A percentile compares a stretch with the other conserved stretches of the same genome.
phyloP scores from a whole-genome alignment of 1,284 basidiomycete species.

The Cerrena zonata region DNA sequence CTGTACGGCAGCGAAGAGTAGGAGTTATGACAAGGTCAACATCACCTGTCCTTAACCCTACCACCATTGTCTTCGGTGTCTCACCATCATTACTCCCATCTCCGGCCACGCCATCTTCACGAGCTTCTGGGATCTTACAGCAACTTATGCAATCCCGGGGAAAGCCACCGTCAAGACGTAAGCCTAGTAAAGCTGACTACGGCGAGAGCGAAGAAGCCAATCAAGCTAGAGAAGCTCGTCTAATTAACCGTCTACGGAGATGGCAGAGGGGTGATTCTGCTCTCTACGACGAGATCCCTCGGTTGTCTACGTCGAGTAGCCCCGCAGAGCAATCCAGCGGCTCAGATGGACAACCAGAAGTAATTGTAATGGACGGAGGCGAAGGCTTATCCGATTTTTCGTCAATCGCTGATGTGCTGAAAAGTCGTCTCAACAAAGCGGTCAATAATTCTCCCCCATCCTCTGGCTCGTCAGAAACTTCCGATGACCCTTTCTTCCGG shows the following conservation, averaged over 20 bases:
- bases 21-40: slow-evolving; percentile 51
- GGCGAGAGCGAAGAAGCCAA: slow-evolving; percentile 60
- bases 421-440: slow-evolving; percentile 3
- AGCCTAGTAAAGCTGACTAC: slow-evolving; percentile 43
- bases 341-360: slow-evolving; percentile 34
- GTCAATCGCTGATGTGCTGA: slow-evolving; percentile 1
- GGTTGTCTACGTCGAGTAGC: slow-evolving; percentile 35
- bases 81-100: slow-evolving; percentile 64
- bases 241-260: slow-evolving; percentile 58
- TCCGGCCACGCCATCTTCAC: slow-evolving; percentile 21
- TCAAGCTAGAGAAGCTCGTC: slow-evolving; percentile 60
- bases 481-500: slow-evolving; percentile 53
- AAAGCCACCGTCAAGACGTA: slow-evolving; percentile 11
- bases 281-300: slow-evolving; percentile 57
- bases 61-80: slow-evolving; percentile 77
- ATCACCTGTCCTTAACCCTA: slow-evolving; percentile 59
- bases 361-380: slow-evolving; percentile 46
- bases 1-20: slow-evolving; percentile 67
- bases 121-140: slow-evolving; percentile 35
- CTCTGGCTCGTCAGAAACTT: not conserved
- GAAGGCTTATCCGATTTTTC: slow-evolving; percentile 19
- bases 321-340: slow-evolving; percentile 32
- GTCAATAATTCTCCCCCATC: no score
- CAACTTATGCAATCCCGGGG: slow-evolving; percentile 10
- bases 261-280: slow-evolving; percentile 62